These are phyloP conservation scores for Acanthamoeba lugdunensis DNA, from an alignment of 208 protist species.

Conservation along the genomic window DNA sequence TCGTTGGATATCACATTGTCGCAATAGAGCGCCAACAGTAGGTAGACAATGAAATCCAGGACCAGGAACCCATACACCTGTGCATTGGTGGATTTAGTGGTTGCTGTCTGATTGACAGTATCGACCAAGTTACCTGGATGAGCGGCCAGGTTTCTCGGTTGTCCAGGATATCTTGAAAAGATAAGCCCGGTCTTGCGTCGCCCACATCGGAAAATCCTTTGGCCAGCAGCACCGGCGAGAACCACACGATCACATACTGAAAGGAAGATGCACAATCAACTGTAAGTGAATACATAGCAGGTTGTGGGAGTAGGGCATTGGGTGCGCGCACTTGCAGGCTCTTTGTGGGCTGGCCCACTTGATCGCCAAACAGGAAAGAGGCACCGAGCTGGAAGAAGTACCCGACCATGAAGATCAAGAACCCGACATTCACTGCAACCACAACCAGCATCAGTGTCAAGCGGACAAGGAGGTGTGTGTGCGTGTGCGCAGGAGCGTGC, in stretches of 20 bases:
- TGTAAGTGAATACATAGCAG: neutral
- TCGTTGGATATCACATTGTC: conserved; percentile 73
- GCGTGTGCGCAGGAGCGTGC: too few species aligned
- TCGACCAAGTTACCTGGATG: neutral
- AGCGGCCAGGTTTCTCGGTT: conserved; percentile 68
- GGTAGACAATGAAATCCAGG: conserved; percentile 67
- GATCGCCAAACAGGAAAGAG: conserved; percentile 37
- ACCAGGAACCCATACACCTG: conserved; percentile 58
- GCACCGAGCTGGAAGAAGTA: conserved; percentile 70
- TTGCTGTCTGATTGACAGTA: neutral
- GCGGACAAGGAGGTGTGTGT: neutral
- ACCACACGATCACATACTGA: conserved; percentile 64
- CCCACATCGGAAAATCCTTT: conserved; percentile 68
- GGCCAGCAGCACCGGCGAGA: conserved; percentile 71
- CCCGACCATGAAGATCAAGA: conserved; percentile 61
- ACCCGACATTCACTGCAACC: conserved; percentile 44
- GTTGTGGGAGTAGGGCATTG: too few species aligned
- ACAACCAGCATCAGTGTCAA: too few species aligned
- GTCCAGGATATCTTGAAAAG: conserved; percentile 31
- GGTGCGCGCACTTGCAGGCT: neutral
- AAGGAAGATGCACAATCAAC: neutral
- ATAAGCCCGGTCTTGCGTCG: neutral
- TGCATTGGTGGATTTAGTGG: too few species aligned
- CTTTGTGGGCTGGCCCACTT: neutral
- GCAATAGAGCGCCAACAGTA: conserved; percentile 35